Conservation (phyloP, 2,329 filamentous ascomycete species). For the Colletotrichum gloeosporioides region DNA sequence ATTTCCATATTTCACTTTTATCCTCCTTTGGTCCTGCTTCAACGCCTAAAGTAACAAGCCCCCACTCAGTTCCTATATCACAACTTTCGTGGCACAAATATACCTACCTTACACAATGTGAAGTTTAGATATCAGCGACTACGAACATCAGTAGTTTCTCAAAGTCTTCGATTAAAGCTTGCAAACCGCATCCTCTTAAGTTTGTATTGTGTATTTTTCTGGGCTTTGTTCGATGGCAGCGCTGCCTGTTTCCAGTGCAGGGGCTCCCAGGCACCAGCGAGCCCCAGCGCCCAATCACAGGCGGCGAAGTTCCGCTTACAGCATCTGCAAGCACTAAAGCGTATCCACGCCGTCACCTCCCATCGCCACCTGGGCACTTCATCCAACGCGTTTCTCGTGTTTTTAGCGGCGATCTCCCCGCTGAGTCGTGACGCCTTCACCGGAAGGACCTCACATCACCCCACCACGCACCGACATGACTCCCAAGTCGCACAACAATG, state of each 20-base stretch:
- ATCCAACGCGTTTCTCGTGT: neutral
- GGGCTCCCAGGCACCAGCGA: neutral
- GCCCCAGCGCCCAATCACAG: neutral
- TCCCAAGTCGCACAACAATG: neutral
- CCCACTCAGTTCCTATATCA: too few species aligned
- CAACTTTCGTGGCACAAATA: too few species aligned
- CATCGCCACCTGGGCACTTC: neutral
- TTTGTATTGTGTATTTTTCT: too few species aligned
- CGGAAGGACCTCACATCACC: neutral
- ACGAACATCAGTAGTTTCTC: too few species aligned
- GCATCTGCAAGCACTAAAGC: neutral
- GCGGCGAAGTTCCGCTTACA: neutral
- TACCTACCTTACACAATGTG: too few species aligned
- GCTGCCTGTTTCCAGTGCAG: neutral
- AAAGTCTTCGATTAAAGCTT: too few species aligned
- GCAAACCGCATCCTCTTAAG: too few species aligned
- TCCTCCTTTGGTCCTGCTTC: too few species aligned
- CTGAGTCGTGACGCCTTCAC: slow-evolving; percentile 10
- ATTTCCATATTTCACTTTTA: too few species aligned
- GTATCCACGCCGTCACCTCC: neutral
- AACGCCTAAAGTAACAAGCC: too few species aligned
- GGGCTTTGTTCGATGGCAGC: neutral
- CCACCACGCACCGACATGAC: neutral
- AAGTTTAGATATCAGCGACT: too few species aligned
- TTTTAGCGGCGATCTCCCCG: slow-evolving; percentile 7